Percentiles rank a stretch among this genome's conserved stretches.
phyloP scores from a whole-genome alignment of 2,329 filamentous ascomycete species.

The Thielaviopsis populi region DNA sequence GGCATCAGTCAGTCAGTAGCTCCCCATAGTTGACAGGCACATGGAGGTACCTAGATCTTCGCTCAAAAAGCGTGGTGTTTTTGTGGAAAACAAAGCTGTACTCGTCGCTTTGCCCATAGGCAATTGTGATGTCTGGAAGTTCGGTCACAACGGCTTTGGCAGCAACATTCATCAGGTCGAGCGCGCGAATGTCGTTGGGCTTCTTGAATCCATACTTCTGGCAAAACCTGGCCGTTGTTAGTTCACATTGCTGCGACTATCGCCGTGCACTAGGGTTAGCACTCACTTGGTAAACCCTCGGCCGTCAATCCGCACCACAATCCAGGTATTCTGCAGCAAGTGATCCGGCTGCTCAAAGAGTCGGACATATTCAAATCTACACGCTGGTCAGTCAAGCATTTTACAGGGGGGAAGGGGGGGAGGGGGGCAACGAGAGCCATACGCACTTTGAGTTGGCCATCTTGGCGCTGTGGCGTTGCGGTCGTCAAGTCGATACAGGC shows the following conservation, averaged over 20 bases:
- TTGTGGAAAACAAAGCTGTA: constrained; percentile 90
- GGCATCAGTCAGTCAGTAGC: too few species aligned
- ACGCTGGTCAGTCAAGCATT: neutral
- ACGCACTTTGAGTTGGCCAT: constrained; percentile 44
- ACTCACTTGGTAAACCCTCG: constrained; percentile 82
- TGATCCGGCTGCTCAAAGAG: constrained; percentile 69
- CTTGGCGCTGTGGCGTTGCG: constrained; percentile 9
- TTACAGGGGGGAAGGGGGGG: neutral
- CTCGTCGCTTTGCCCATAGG: constrained; percentile 90
- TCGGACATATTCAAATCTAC: constrained; percentile 86
- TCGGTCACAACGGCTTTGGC: constrained; percentile 74
- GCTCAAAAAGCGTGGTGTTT: constrained; percentile 66
- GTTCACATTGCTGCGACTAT: neutral
- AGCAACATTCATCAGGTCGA: constrained; percentile 88
- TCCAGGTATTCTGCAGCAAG: constrained; percentile 83
- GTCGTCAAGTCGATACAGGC: neutral
- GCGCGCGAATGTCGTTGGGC: constrained; percentile 75
- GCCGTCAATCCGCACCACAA: constrained; percentile 86
- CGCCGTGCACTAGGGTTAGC: neutral
- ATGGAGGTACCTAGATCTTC: constrained; percentile 50
- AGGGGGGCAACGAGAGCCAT: neutral
- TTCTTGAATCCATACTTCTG: constrained; percentile 74
- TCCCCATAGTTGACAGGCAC: neutral
- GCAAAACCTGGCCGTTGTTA: constrained; percentile 47
- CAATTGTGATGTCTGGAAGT: constrained; percentile 70